Base-by-base conservation (phyloP, 768 basidiomycete genomes). In the Naematelia encephala region DNA sequence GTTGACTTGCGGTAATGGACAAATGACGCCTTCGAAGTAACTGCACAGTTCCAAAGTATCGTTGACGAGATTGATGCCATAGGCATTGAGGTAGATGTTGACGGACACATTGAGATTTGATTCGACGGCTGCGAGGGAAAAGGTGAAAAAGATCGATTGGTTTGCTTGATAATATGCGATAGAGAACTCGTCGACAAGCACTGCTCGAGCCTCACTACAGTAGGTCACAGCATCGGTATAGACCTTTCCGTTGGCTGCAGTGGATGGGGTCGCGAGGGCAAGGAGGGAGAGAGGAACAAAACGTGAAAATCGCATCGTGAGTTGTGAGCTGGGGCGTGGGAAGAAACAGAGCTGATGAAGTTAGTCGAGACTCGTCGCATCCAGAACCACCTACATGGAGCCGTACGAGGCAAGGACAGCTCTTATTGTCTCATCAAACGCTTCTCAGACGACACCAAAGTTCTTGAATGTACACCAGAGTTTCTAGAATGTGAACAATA, bases 21-120 rank as follows among this genome's bases (percentile, higher is more conserved):
- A 98, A 12, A 97, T 81, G 23, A 85, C 86, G 16, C 91, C 91
- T 55, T 80, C 77, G 28, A 94, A 82, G 48, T 90, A 81, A 49
- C 79, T 78, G 81, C 94, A 98, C 28, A 97, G 83, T 78, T 94
- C 83, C 62, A 96, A 78, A n/a, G 90, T 90, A 61, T 87, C 70
- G 74, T 96, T 96, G 64, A 93, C 69, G 16, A 87, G 84, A 27
- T 85, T 82, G 76, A 87, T 85, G 54, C 91, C 92, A 66, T 97
- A 97, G n/a, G 87, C 88, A 59, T 89, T 88, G 70, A 92, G 79
- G 68, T 89, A 81, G 52, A 96, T 79, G 70, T 87, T 88, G 29
- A 90, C 92, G 2, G 85, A 82, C 54, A 94, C 89, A 69, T 84
- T 90, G 67, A 91, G 82, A 56, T 78, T 73, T 1, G 61, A 23